These are phyloP conservation scores for Zygoascus biomembranicola DNA, from an alignment of 805 yeast species.

Conservation along the genomic window DNA sequence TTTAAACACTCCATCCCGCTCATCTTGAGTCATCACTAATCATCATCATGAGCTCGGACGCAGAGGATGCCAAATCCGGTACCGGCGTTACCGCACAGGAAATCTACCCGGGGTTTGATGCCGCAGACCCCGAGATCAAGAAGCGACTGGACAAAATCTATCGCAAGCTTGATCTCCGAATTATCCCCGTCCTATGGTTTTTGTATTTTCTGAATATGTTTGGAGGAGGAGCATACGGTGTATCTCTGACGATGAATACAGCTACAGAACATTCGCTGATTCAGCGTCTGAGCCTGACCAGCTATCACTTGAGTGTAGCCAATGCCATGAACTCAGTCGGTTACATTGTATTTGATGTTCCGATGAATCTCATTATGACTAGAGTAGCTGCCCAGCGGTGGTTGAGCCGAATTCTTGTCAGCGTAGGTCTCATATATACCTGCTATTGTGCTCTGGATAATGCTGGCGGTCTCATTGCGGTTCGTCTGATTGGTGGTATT, in stretches of 20 bases:
- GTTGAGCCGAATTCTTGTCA: constrained; percentile 67
- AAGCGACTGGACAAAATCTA: constrained; percentile 29
- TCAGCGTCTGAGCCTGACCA: constrained; percentile 41
- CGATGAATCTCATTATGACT: constrained; percentile 85
- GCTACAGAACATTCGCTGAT: constrained; percentile 52
- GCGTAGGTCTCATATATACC: constrained; percentile 69
- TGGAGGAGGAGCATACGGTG: constrained; percentile 70
- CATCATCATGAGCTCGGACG: neutral
- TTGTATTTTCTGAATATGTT: constrained; percentile 72
- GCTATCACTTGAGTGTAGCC: constrained; percentile 61
- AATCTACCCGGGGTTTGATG: neutral
- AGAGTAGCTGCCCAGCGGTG: constrained; percentile 74
- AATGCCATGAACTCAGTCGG: constrained; percentile 79
- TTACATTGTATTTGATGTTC: constrained; percentile 75
- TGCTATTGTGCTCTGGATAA: constrained; percentile 60
- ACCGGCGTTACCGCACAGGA: neutral
- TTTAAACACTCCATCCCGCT: neutral
- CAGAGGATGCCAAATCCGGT: neutral
- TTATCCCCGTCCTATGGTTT: constrained; percentile 77
- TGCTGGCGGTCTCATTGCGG: constrained; percentile 56
- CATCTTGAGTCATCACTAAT: neutral
- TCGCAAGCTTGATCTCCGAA: constrained; percentile 56
- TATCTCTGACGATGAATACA: constrained; percentile 70
- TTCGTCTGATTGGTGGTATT: constrained; percentile 63
- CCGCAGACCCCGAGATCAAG: constrained; percentile 1